Base-by-base conservation (phyloP, 164 flowering plant species). In the Amborella trichopoda region DNA sequence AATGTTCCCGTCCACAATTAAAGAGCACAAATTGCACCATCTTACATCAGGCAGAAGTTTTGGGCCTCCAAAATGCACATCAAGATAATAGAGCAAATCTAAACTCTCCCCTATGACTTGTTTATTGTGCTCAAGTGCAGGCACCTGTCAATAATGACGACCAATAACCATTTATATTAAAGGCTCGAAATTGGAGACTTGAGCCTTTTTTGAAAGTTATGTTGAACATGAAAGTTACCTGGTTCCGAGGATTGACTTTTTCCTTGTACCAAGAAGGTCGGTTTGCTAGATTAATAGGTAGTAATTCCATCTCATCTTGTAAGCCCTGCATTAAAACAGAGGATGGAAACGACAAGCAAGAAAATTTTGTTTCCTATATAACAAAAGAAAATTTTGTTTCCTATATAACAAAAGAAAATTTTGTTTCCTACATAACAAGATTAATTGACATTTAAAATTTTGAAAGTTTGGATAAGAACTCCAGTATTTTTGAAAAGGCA, bases 201-300 rank as follows among this genome's bases (percentile, higher is more conserved):
- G n/a, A n/a, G n/a, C n/a, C n/a, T 25, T 24, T 30, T 30, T 6
- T 40, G 22, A 42, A 32, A 17, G 23, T 39, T 22, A 17, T 19
- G n/a, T n/a, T n/a, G n/a, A n/a, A n/a, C n/a, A n/a, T n/a, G 23
- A 30, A 2, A 14, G 26, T 18, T 40, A 77, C 89, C 84, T 81
- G 77, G 59, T 81, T 81, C 39, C 62, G 34, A 33, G 91, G 80
- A 59, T 83, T 73, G 14, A 83, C 85, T 68, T 83, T 86, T 66
- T 87, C 94, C 73, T 78, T 87, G 71, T 87, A 87, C 96, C 96
- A 87, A 53, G 64, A 65, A 48, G 96, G 96, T 45, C 85, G 68
- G 53, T 83, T 66, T 36, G 65, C 58, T 46, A 86, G 73, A 68
- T 82, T 71, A 51, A 86, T 74, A 1, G 88, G 78, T 33, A 86